Base-by-base conservation (phyloP, 148 eudicot genomes). In the Oxyria digyna region DNA sequence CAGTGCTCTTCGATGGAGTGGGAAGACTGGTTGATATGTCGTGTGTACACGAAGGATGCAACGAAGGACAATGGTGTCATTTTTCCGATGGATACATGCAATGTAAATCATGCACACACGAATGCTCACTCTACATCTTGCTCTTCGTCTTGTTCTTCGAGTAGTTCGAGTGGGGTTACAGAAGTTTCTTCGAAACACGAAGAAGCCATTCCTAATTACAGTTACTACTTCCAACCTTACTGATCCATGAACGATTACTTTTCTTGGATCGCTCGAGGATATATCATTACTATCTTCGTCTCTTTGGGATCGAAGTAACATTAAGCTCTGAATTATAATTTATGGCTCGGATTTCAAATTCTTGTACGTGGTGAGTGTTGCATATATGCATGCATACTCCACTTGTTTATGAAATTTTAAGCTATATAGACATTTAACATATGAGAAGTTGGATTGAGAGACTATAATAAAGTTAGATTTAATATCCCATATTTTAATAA, bases 1-100 rank as follows among this genome's bases (percentile, higher is more conserved):
- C 65, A 59, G 65, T 59, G 20, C 38, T 59, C 65, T 13, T 29
- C 65, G 10, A 59, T 59, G 65, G 65, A 59, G 29, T 59, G 35
- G 37, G 65, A 59, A 59, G 65, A 59, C 0, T 59, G 65, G 65
- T 31, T 59, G 18, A 59, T 59, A 13, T 59, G 65, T 15, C 65
- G 20, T 0, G 65, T 59, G 8, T 59, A 59, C 33, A 31, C 14
- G 20, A 59, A 59, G 9, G 65, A 59, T 6, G 35, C 18, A 6
- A 6, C 38, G 38, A 59, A 24, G 3, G 11, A 52, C 55, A 49
- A 48, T 27, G 21, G 11, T 24, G 62, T 24, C 62, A 52, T 3
- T 52, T 52, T 52, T 52, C 62, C 62, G 31, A 52, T 52, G 62
- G 62, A 52, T 24, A 52, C 11, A 1, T 13, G 23, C 52, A 24